Base-by-base conservation (phyloP, 495 filamentous ascomycete genomes). In the Penicillium canariense region DNA sequence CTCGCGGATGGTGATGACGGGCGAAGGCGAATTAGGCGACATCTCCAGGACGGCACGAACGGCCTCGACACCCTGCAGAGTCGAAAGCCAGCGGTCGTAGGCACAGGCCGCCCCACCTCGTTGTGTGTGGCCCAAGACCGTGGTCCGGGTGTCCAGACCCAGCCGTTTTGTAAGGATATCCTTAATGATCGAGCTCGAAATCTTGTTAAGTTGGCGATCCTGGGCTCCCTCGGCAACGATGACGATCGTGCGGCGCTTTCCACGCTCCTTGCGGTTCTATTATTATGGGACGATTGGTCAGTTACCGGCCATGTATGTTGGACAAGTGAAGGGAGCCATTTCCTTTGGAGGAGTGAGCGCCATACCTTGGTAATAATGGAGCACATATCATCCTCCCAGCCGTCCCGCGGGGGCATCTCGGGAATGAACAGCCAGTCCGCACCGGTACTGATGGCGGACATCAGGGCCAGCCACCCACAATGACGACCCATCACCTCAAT, bases 401-500 rank as follows among this genome's bases (percentile, higher is more conserved):
- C 86, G 20, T 87, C 84, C 48, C 81, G 78, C 12, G 93, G 89
- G 52, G 95, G 95, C 72, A 91, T 96, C 75, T 99, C 95, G 0
- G 95, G 95, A 43, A 97, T 88, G 70, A 99, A 96, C 40, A 97
- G 80, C 74, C 95, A 99, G 71, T 99, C 95, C 5, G 95, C 93
- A 25, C 94, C 95, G 3, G 90, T 96, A 54, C 89, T 91, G 47
- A 97, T 90, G 54, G 91, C 94, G 11, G 95, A 88, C 91, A 97
- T 97, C 40, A 99, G 77, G 38, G 94, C 95, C 46, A 99, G 77
- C 95, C 95, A 99, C 35, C 95, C 95, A 64, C 95, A 99, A 73
- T 97, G 93, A 51, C 95, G 83, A n/a, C 95, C 95, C 95, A 99
- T 99, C 43, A 97, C 95, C 69, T 97, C 95, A 61, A 99, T 87